Evolutionary conservation across 169 alveolate genomes (phyloP).

Genomic region (Plasmodium blacklocki): DNA sequence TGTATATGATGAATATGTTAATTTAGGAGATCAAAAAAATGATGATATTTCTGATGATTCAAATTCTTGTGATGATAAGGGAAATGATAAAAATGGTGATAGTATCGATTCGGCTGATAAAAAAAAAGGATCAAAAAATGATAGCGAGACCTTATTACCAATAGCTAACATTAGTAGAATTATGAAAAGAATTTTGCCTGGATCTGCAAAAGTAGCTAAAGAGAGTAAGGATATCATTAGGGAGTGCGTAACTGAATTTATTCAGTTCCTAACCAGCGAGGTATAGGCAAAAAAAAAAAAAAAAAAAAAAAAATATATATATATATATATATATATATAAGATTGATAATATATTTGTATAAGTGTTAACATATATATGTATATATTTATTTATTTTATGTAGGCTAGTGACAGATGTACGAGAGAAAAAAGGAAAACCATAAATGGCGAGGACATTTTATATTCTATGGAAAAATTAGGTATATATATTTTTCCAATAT

Average conservation of each 20-base stretch:
- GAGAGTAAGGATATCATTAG: constrained; percentile 95
- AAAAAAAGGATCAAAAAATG: constrained; percentile 21
- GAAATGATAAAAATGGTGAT: constrained; percentile 8
- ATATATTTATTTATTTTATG: neutral
- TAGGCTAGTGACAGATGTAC: constrained; percentile 95
- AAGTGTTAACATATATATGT: too few relatives aligned
- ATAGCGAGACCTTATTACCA: constrained; percentile 87
- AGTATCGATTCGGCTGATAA: constrained; percentile 20
- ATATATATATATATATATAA: neutral
- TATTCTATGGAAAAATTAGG: constrained; percentile 94
- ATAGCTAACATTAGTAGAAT: constrained; percentile 96
- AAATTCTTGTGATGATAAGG: constrained; percentile 35
- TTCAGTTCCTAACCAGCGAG: constrained; percentile 94
- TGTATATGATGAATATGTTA: constrained; percentile 21
- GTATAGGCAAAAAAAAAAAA: constrained; percentile 49
- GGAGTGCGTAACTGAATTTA: constrained; percentile 96
- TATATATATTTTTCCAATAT: constrained; percentile 37
- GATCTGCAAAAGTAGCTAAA: constrained; percentile 93
- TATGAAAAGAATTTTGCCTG: constrained; percentile 95
- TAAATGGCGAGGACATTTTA: constrained; percentile 95
- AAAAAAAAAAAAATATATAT: neutral
- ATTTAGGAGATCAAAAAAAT: constrained; percentile 23
- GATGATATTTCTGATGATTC: constrained; percentile 38
- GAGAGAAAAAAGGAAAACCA: constrained; percentile 93
- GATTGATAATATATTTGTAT: neutral